These are phyloP conservation scores for Hawksworthiomyces lignivorus DNA, from an alignment of 2,329 filamentous ascomycete genomes.

Conservation along the genomic window DNA sequence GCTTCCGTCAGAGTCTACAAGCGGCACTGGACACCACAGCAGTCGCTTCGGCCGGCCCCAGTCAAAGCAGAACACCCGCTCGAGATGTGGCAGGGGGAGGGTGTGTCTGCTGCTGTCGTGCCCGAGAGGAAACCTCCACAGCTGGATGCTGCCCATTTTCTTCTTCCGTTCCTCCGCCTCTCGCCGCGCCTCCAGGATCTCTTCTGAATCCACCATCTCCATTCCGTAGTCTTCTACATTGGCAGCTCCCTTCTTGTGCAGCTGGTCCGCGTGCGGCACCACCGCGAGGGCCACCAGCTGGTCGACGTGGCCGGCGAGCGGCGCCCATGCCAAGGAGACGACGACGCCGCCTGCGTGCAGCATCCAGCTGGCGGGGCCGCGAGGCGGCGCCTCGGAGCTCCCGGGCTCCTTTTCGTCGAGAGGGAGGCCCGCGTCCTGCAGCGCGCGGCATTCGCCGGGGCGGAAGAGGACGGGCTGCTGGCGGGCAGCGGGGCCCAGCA, in stretches of 20 bases:
- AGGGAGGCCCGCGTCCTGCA: constrained; percentile 14
- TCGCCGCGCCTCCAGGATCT: constrained; percentile 14
- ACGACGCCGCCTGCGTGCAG: constrained; percentile 48
- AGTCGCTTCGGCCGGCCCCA: constrained; percentile 43
- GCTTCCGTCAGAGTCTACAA: constrained; percentile 22
- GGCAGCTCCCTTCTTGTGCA: too few relatives aligned
- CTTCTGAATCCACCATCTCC: constrained; percentile 13
- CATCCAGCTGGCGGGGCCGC: constrained; percentile 35
- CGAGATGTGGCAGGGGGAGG: constrained; percentile 20
- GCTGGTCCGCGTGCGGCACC: constrained; percentile 44
- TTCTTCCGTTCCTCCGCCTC: constrained; percentile 25
- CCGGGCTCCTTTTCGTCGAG: constrained; percentile 8
- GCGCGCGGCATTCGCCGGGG: constrained; percentile 13
- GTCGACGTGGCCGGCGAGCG: constrained; percentile 25
- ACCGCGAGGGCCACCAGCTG: constrained; percentile 47
- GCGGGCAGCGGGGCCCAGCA: constrained; percentile 20
- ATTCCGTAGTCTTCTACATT: constrained; percentile 31
- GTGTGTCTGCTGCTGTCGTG: neutral
- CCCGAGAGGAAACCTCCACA: constrained; percentile 42
- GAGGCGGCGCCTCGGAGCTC: constrained; percentile 10
- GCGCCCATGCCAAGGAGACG: constrained; percentile 46
- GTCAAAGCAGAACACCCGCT: constrained; percentile 39
- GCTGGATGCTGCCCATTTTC: constrained; percentile 39
- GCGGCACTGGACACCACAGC: constrained; percentile 44
- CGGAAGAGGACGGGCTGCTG: constrained; percentile 19